Evolutionary conservation across 352 stramenopile genomes (phyloP), one percentile per base, ranked within the genome.

Genomic region (Nothophytophthora sp.): DNA sequence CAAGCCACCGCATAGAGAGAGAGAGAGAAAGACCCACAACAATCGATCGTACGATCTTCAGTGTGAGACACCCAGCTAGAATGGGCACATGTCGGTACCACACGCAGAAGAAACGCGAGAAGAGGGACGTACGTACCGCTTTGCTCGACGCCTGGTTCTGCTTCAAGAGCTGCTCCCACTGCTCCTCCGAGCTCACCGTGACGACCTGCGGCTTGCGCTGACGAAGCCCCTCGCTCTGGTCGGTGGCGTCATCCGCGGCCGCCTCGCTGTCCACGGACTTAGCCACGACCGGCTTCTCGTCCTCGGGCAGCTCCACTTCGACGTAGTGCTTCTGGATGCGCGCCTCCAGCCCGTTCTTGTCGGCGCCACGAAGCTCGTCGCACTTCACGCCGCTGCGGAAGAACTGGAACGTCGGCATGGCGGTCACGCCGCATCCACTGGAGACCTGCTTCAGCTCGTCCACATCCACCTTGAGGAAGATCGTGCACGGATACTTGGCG

Each of bases 391-490:
- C 89, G 41, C 82, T 83, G 60, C 96, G 94, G 65, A 88, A 98
- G 59, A 98, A 92, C 51, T 98, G 88, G 69, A 98, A 98, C n/a
- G 95, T 98, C 6, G 95, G 95, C 92, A 98, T 98, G 30, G 90
- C 86, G 11, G 61, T 76, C 61, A 98, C 89, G 20, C 82, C 88
- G 59, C 80, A 92, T 9, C 53, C 55, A 20, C 61, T 33, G 11
- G 50, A 56, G 36, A 67, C 32, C 11, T 76, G 42, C 60, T 85
- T 80, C 30, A 92, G 67, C 47, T 93, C 86, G 41, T 96, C 88
- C 10, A 96, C 88, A 34, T 96, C 88, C 24, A 96, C 85, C 60
- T 96, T 95, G 42, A 96, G 66, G 59, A 96, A 96, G 40, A 94
- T 76, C 15, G 81, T 81, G 52, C 80, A 88, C 28, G 79, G 77